Evolutionary conservation across 371 early-diverging fungal species (phyloP).

Genomic region (Rhizopus arrhizus): DNA sequence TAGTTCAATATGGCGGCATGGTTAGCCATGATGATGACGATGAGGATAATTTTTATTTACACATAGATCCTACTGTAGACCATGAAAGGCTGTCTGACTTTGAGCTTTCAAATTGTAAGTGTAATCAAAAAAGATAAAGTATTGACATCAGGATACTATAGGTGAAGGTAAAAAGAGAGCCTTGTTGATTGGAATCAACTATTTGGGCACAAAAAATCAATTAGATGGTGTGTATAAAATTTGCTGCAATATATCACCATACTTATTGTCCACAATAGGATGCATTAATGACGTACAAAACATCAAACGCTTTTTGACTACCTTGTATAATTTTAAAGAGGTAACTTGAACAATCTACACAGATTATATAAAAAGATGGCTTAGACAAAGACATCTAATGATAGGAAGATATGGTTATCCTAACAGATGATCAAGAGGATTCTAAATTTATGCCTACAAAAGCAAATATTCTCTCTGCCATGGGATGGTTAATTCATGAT

Average conservation of each 20-base stretch:
- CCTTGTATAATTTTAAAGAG: slow-evolving; percentile 67
- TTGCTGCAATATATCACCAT: not conserved
- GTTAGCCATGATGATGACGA: slow-evolving; percentile 10
- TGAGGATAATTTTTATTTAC: slow-evolving; percentile 33
- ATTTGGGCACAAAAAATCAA: slow-evolving; percentile 67
- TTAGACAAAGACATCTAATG: not conserved
- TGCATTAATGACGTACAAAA: slow-evolving; percentile 93
- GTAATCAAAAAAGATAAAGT: too few relatives aligned
- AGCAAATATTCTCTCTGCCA: slow-evolving; percentile 76
- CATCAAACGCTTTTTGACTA: slow-evolving; percentile 72
- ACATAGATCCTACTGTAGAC: slow-evolving; percentile 39
- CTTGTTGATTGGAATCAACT: slow-evolving; percentile 92
- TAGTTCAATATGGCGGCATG: slow-evolving; percentile 32
- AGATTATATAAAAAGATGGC: not conserved
- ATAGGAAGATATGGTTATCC: slow-evolving; percentile 70
- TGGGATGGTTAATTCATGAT: slow-evolving; percentile 89
- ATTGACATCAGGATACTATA: slow-evolving; percentile 3
- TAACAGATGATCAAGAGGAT: slow-evolving; percentile 85
- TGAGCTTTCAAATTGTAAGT: slow-evolving; percentile 72
- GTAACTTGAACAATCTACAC: slow-evolving; percentile 13
- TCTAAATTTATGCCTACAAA: slow-evolving; percentile 75
- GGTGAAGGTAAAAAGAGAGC: slow-evolving; percentile 76
- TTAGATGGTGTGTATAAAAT: slow-evolving; percentile 54
- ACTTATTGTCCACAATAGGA: slow-evolving; percentile 43
- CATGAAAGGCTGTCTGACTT: slow-evolving; percentile 39